Percentiles rank a stretch among this genome's conserved stretches.
Evolutionary conservation across 2,329 filamentous ascomycete genomes (phyloP).

Genomic region (Beauveria caledonica): DNA sequence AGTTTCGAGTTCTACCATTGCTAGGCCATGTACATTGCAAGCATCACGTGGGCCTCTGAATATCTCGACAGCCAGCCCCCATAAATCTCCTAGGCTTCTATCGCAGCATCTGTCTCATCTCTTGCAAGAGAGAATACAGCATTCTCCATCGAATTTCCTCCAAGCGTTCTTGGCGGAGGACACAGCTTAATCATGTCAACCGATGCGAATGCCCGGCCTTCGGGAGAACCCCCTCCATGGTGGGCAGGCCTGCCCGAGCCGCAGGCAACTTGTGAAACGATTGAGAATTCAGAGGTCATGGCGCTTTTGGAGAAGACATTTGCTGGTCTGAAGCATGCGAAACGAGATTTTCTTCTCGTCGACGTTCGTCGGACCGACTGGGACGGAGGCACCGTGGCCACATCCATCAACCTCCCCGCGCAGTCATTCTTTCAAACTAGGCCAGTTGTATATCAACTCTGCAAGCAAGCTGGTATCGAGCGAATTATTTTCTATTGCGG

Average conservation of each 20-base stretch:
- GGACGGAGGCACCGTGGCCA: slow-evolving; percentile 51
- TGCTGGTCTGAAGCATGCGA: slow-evolving; percentile 19
- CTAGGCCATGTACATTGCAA: too few relatives aligned
- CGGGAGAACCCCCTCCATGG: slow-evolving; percentile 23
- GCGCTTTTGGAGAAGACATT: slow-evolving; percentile 31
- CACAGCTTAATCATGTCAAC: neutral
- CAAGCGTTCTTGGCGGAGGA: neutral
- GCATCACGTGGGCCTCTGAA: too few relatives aligned
- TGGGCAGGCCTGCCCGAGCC: slow-evolving; percentile 36
- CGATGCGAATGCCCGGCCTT: slow-evolving; percentile 4
- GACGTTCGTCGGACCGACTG: slow-evolving; percentile 47
- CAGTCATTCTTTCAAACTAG: slow-evolving; percentile 46
- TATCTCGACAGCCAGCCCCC: too few relatives aligned
- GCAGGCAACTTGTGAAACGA: slow-evolving; percentile 27
- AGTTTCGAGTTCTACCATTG: too few relatives aligned
- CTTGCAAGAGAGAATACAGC: neutral
- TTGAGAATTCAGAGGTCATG: slow-evolving; percentile 33
- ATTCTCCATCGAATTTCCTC: neutral
- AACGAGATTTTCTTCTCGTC: slow-evolving; percentile 36
- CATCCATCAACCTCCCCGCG: slow-evolving; percentile 50
- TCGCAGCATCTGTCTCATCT: neutral
- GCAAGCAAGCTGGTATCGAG: slow-evolving; percentile 39
- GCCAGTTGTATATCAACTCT: slow-evolving; percentile 38
- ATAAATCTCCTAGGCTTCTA: too few relatives aligned
- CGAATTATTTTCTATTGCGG: slow-evolving; percentile 49